Base-by-base conservation (phyloP, 2,329 filamentous ascomycete species). In the Metarhizium brunneum region DNA sequence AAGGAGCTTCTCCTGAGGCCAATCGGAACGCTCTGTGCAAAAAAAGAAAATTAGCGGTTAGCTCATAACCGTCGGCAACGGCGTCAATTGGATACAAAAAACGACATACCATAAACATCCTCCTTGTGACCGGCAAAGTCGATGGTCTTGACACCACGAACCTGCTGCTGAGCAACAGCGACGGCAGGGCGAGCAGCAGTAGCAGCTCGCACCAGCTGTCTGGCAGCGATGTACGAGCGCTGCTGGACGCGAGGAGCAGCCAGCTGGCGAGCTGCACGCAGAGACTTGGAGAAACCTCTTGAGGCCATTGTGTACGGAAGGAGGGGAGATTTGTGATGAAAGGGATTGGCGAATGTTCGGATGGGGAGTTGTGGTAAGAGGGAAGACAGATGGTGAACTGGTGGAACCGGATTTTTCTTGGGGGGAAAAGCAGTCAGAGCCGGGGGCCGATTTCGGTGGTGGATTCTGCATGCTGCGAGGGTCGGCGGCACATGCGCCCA, bases 81-180 rank as follows among this genome's bases (percentile, higher is more conserved):
- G 30, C 18, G 18, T 48, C 55, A 40, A 54, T 54, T 43, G 38
- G 32, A 6, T n/a, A 4, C 4, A 29, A 38, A 47, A 8, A 50
- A 13, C 4, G 32, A 58, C 82, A 67, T 76, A 95, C 90, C 90
- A 73, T 89, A 96, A 72, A 99, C 94, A 64, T 86, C 84, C 84
- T 99, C 94, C 80, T 95, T 92, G 72, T 83, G 82, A 69, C 91
- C 94, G 65, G 94, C 94, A 75, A 99, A 99, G 85, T 97, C 92
- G 76, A 99, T 92, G 66, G 92, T 96, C 90, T 99, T 97, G 71
- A 96, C 78, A 74, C 94, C 94, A 71, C 94, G 87, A 64, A 82
- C 78, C 80, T 90, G 87, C 80, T 90, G 87, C 73, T 84, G 80
- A 56, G 69, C 68, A 62, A 73, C 70, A 59, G 72, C 76, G 64